Percentiles rank a stretch among this genome's conserved stretches.
Evolutionary conservation across 176 grass and related monocot species (phyloP).

Genomic region (Oryza meridionalis): DNA sequence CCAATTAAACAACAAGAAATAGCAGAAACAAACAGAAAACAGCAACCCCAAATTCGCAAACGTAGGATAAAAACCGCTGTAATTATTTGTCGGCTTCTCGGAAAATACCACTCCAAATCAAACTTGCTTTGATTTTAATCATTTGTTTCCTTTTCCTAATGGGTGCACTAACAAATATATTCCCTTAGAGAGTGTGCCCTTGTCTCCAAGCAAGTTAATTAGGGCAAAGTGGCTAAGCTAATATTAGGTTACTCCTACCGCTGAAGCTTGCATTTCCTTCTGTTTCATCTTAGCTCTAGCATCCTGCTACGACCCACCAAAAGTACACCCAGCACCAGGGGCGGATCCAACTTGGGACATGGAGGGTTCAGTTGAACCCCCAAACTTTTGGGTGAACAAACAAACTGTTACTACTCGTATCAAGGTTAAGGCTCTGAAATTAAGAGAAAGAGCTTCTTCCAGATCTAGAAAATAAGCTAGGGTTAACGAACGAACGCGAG

Average conservation of each 20-base stretch:
- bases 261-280: background rate
- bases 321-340: too few relatives aligned
- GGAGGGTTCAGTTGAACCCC: too few relatives aligned
- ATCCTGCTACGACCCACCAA: background rate
- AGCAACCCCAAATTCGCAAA: background rate
- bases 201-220: background rate
- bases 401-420: too few relatives aligned
- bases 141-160: background rate
- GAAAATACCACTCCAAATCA: background rate
- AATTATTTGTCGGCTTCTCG: background rate
- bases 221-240: background rate
- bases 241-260: background rate
- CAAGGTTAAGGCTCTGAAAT: too few relatives aligned
- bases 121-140: background rate
- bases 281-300: background rate
- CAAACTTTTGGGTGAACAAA: too few relatives aligned
- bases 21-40: conserved; percentile 12
- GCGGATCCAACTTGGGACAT: too few relatives aligned
- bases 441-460: too few relatives aligned
- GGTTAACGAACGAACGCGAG: too few relatives aligned
- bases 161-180: background rate
- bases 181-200: background rate
- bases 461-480: too few relatives aligned
- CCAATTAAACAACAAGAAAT: background rate
- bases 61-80: background rate